phyloP scores from a whole-genome alignment of 305 asterid species.

The Fraxinus platypoda region DNA sequence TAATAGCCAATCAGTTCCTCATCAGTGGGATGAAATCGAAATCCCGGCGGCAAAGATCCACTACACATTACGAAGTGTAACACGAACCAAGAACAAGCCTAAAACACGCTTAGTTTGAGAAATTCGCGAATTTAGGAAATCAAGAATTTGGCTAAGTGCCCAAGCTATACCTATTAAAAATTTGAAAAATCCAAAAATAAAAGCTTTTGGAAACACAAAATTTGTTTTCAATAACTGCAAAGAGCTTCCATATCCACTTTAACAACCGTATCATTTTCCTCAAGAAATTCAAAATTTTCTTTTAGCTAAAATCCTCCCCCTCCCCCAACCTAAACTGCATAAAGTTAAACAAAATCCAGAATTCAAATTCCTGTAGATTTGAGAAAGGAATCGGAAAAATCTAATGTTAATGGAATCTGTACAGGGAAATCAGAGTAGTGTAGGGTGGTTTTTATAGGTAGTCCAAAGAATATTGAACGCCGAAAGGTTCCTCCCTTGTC shows the following conservation, averaged over 20 bases:
- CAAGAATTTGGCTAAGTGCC: constrained; percentile 20
- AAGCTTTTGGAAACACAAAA: constrained; percentile 39
- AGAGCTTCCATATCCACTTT: constrained; percentile 29
- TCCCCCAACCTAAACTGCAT: constrained; percentile 6
- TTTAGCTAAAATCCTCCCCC: constrained; percentile 17
- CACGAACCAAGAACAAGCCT: not conserved
- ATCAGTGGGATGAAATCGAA: constrained; percentile 57
- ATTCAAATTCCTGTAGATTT: not conserved
- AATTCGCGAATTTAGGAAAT: not conserved
- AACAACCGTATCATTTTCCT: constrained; percentile 39
- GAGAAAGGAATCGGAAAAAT: not conserved
- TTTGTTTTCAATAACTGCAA: constrained; percentile 35
- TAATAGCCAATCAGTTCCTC: constrained; percentile 52
- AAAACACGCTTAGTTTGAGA: not conserved
- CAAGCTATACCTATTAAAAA: constrained; percentile 38
- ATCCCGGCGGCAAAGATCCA: constrained; percentile 54
- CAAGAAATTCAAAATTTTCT: constrained; percentile 13
- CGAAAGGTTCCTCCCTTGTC: constrained; percentile 41
- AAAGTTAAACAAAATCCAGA: not conserved
- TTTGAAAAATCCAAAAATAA: constrained; percentile 55
- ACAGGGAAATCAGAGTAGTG: constrained; percentile 23
- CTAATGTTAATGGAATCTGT: not conserved
- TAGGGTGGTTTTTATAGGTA: constrained; percentile 32
- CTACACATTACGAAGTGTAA: constrained; percentile 31
- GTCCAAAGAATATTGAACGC: constrained; percentile 25